These are phyloP conservation scores for Yamadazyma nakazawae DNA, from an alignment of 805 yeast genomes.

Conservation along the genomic window DNA sequence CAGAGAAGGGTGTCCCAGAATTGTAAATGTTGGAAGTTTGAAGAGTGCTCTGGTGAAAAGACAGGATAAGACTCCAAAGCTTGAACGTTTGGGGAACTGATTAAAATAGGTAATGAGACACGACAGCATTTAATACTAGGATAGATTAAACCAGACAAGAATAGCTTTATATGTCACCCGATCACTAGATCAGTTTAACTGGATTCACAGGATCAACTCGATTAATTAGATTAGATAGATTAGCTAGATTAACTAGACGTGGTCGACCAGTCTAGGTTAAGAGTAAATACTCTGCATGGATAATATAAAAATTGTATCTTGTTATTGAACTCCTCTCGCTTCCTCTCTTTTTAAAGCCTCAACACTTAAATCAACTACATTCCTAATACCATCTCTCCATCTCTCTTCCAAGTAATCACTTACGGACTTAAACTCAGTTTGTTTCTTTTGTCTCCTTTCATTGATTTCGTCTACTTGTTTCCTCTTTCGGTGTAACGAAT, in stretches of 20 bases:
- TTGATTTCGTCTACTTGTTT: conserved; percentile 42
- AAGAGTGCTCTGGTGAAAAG: conserved; percentile 44
- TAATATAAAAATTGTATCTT: too few relatives aligned
- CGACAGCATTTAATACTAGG: too few relatives aligned
- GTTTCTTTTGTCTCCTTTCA: conserved; percentile 39
- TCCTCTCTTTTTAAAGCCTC: conserved; percentile 15
- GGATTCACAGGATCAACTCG: too few relatives aligned
- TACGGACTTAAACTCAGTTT: conserved; percentile 43
- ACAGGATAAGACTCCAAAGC: neutral
- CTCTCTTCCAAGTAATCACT: conserved; percentile 43
- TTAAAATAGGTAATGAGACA: too few relatives aligned
- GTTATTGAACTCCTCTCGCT: neutral
- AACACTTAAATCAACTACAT: conserved; percentile 34
- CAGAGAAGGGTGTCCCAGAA: conserved; percentile 90
- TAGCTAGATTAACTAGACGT: too few relatives aligned
- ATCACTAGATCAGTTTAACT: too few relatives aligned
- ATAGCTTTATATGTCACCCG: too few relatives aligned
- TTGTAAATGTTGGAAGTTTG: conserved; percentile 76
- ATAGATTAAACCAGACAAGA: too few relatives aligned
- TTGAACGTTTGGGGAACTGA: neutral
- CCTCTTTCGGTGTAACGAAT: conserved; percentile 35
- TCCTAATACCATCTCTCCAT: conserved; percentile 49
- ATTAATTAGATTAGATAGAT: too few relatives aligned
- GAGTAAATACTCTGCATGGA: too few relatives aligned
- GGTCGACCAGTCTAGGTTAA: too few relatives aligned